Percentiles rank a stretch among this genome's conserved stretches.
Conservation (phyloP, 192 early-diverging fungal genomes). For the Coemansia sp. region DNA sequence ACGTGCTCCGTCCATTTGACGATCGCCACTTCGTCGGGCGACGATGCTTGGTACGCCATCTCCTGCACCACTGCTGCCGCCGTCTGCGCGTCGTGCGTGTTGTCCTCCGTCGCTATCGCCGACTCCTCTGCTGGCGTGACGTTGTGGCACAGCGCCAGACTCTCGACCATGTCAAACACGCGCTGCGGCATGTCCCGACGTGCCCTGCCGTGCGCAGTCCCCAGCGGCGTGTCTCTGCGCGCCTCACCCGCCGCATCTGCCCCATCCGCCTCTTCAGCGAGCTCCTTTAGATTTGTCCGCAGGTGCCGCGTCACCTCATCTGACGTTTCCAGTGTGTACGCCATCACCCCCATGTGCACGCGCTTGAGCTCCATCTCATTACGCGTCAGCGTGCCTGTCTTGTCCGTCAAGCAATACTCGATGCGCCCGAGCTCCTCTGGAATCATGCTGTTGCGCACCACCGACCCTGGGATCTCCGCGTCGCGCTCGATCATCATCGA, state of each 20-base stretch:
- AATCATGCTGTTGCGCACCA: conserved; percentile 91
- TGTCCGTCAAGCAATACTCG: conserved; percentile 90
- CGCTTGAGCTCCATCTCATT: conserved; percentile 98
- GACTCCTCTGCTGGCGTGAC: conserved; percentile 60
- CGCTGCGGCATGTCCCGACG: conserved; percentile 82
- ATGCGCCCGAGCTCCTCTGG: conserved; percentile 95
- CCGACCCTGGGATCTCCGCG: conserved; percentile 74
- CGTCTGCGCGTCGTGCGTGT: conserved; percentile 20
- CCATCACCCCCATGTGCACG: conserved; percentile 94
- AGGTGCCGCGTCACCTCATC: conserved; percentile 80
- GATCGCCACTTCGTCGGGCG: conserved; percentile 95
- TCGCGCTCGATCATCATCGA: conserved; percentile 87
- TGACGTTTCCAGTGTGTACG: conserved; percentile 85
- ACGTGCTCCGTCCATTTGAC: conserved; percentile 89
- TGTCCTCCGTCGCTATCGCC: conserved; percentile 6
- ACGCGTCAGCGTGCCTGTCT: conserved; percentile 93
- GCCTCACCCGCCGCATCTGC: not conserved
- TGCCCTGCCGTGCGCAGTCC: conserved; percentile 55
- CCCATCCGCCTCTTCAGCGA: not conserved
- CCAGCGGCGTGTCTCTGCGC: conserved; percentile 4
- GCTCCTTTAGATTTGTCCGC: conserved; percentile 40
- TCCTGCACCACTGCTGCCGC: conserved; percentile 28
- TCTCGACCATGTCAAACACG: conserved; percentile 83
- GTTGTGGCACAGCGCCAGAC: conserved; percentile 89
- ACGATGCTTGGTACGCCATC: conserved; percentile 89